Evolutionary conservation across 1,139 yeast genomes (phyloP).

Genomic region (Taiozyma sp.): DNA sequence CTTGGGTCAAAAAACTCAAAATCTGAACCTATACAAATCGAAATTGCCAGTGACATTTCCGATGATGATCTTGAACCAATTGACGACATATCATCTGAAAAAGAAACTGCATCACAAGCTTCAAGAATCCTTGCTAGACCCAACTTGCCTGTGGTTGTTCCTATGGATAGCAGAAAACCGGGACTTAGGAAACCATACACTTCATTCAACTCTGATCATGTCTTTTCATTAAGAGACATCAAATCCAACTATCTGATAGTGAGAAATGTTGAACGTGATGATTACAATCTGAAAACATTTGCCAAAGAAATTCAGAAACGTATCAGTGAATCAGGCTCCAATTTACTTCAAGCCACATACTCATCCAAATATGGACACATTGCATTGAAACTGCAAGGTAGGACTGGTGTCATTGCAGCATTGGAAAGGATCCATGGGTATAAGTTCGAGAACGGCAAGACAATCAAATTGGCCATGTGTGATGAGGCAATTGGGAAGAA

Average conservation of each 20-base stretch:
- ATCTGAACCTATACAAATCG: background rate
- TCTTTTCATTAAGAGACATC: background rate
- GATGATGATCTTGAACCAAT: background rate
- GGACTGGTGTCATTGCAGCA: background rate
- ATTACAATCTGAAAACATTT: background rate
- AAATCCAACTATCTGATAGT: background rate
- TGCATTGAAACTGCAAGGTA: background rate
- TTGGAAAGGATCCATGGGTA: constrained; percentile 1
- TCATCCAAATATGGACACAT: background rate
- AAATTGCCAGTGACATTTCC: background rate
- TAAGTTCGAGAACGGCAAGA: background rate
- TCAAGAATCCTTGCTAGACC: background rate
- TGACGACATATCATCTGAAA: background rate
- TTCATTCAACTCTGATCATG: background rate
- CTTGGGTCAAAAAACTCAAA: background rate
- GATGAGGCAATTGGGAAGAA: constrained; percentile 2
- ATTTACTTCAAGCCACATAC: background rate
- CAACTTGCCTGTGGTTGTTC: background rate
- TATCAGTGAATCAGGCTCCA: background rate
- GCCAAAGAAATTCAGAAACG: background rate
- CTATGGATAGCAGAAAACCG: background rate
- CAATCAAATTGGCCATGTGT: background rate
- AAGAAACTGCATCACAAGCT: background rate
- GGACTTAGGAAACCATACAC: background rate
- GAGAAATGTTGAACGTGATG: background rate